These are phyloP conservation scores for Leishmania turanica DNA, from an alignment of 208 protist species.

Conservation along the genomic window DNA sequence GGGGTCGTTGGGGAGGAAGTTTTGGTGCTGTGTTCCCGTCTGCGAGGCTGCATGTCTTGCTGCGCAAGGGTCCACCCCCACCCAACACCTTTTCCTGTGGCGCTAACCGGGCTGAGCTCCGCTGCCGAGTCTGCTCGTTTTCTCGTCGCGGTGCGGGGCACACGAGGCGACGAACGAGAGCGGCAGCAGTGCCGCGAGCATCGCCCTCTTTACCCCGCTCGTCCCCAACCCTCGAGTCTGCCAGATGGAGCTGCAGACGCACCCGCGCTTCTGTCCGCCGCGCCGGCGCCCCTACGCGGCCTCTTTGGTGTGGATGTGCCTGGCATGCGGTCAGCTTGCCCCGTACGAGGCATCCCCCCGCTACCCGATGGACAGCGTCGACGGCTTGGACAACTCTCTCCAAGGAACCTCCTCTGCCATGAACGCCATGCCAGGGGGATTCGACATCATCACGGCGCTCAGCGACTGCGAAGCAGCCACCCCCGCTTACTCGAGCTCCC, in stretches of 20 bases:
- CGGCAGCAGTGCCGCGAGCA: too few relatives aligned
- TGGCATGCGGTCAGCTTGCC: slow-evolving; percentile 30
- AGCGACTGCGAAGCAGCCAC: neutral
- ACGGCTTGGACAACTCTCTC: neutral
- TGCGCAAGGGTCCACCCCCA: neutral
- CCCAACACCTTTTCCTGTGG: neutral
- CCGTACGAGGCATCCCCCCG: slow-evolving; percentile 15
- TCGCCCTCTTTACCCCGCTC: neutral
- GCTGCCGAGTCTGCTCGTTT: neutral
- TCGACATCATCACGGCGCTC: neutral
- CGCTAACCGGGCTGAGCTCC: neutral
- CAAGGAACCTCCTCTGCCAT: neutral
- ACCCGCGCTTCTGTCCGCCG: neutral
- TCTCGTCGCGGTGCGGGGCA: too few relatives aligned
- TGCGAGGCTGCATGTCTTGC: neutral
- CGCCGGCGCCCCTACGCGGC: neutral
- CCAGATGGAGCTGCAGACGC: slow-evolving; percentile 3
- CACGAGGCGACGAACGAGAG: too few relatives aligned
- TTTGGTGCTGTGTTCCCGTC: neutral
- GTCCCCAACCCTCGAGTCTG: neutral
- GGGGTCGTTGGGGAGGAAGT: too few relatives aligned
- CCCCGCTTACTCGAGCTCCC: neutral
- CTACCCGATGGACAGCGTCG: neutral
- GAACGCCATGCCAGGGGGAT: neutral
- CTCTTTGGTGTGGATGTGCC: slow-evolving; percentile 36